Evolutionary conservation across 2,329 filamentous ascomycete species (phyloP).

Genomic region (Elsinoe perseae): DNA sequence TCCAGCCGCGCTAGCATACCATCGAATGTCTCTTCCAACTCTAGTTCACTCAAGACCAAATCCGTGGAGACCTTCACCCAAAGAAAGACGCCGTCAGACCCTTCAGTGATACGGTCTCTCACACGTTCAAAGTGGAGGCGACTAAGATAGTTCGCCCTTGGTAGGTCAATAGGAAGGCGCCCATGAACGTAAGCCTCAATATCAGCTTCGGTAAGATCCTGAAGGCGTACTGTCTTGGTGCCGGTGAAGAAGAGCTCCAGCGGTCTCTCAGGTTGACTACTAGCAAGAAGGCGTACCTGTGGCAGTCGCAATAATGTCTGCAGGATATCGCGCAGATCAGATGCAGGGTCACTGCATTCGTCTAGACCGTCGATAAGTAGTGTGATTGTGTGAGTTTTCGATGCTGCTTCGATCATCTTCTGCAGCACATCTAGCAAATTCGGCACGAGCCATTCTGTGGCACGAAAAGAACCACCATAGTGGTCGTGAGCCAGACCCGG

Average conservation of each 20-base stretch:
- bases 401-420: neutral
- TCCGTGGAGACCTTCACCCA: constrained; percentile 1
- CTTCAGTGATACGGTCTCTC: neutral
- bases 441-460: neutral
- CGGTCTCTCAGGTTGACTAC: neutral
- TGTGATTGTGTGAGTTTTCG: neutral
- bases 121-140: neutral
- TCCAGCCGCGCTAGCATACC: neutral
- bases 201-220: neutral
- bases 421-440: neutral
- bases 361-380: constrained; percentile 3
- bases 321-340: neutral
- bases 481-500: neutral
- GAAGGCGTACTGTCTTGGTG: neutral
- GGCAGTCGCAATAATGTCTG: neutral
- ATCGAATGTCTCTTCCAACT: neutral
- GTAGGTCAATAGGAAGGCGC: neutral
- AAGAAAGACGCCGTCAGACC: neutral
- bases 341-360: neutral
- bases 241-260: neutral
- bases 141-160: neutral
- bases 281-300: neutral
- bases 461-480: neutral
- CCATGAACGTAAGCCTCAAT: neutral
- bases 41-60: neutral